A percentile compares a stretch with the other conserved stretches of the same genome.
Evolutionary conservation across 371 early-diverging fungal species (phyloP).

Genomic region (Syncephalastrum sp.): DNA sequence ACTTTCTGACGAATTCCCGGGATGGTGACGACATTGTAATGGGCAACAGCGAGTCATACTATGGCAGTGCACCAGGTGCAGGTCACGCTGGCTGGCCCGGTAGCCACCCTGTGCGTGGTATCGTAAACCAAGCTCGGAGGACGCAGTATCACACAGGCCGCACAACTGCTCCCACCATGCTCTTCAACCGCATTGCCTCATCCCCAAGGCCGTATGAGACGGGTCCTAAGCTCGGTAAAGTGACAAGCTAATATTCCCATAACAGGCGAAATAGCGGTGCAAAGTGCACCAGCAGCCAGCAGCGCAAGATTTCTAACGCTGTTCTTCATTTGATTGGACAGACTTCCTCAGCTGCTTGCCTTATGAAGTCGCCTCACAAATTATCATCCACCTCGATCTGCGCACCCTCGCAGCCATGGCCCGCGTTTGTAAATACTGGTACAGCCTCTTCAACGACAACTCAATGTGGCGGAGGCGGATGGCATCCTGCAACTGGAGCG

Average conservation of each 20-base stretch:
- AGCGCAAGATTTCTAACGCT: no score
- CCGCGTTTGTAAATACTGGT: slow-evolving; percentile 1
- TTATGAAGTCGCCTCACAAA: slow-evolving; percentile 18
- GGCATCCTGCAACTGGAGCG: neutral
- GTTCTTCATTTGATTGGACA: neutral
- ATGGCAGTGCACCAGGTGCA: neutral
- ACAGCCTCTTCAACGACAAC: neutral
- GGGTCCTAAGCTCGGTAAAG: no score
- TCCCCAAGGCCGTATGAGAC: no score
- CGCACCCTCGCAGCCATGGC: neutral
- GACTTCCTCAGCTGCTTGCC: slow-evolving; percentile 21
- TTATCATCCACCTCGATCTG: slow-evolving; percentile 14
- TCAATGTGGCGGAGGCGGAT: slow-evolving; percentile 1
- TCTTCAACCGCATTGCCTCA: no score
- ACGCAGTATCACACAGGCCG: no score
- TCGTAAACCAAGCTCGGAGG: no score
- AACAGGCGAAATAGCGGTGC: no score
- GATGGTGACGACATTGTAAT: slow-evolving; percentile 17
- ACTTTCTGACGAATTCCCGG: slow-evolving; percentile 11
- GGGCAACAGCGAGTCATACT: no score
- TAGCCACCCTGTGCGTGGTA: neutral
- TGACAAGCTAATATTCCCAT: no score
- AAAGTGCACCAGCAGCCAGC: no score
- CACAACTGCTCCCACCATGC: no score
- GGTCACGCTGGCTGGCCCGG: slow-evolving; percentile 4